A percentile compares a stretch with the other conserved stretches of the same genome.
Conservation (phyloP, 2,329 filamentous ascomycete genomes). For the Pseudogymnoascus sp. region DNA sequence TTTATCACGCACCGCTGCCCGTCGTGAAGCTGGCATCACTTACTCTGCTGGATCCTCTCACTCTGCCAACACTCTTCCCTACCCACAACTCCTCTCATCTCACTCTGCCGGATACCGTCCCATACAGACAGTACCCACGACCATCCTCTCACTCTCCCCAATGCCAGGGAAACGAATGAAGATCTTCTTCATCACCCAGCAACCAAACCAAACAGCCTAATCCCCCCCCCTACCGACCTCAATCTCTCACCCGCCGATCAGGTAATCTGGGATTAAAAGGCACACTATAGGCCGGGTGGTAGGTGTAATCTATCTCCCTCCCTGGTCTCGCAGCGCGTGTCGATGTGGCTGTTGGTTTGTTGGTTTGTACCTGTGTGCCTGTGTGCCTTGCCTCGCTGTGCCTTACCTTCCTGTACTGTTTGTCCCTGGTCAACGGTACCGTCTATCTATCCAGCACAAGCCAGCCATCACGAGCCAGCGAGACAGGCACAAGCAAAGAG, state of each 20-base stretch:
- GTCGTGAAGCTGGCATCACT: not conserved
- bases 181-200: not conserved
- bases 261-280: too few species aligned
- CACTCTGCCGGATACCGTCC: not conserved
- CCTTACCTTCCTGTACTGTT: too few species aligned
- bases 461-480: too few species aligned
- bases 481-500: not conserved
- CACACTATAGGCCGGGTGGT: too few species aligned
- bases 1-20: not conserved
- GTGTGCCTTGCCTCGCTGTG: not conserved
- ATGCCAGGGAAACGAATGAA: not conserved
- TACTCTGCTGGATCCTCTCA: not conserved
- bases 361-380: not conserved
- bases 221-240: not conserved
- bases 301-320: too few species aligned
- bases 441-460: too few species aligned
- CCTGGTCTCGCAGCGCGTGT: not conserved
- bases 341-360: not conserved
- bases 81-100: too few species aligned
- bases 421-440: too few species aligned
- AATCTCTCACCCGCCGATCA: slow-evolving; percentile 1
- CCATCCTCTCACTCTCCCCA: not conserved
- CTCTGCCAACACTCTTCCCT: not conserved
- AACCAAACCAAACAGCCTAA: slow-evolving; percentile 5
- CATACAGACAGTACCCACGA: not conserved